phyloP scores from a whole-genome alignment of 495 filamentous ascomycete species.

The Penicillium odoratum region DNA sequence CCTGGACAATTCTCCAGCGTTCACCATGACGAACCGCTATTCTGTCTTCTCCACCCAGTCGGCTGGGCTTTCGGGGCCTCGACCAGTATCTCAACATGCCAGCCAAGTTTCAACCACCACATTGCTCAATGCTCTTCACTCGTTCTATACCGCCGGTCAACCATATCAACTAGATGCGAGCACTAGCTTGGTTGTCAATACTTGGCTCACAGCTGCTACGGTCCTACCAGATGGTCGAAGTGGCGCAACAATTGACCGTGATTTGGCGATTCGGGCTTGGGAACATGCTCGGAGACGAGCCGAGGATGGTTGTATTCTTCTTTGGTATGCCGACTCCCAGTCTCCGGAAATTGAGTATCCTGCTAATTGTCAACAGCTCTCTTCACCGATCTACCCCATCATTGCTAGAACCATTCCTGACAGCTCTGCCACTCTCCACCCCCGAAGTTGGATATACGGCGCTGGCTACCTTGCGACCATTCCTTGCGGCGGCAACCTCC shows the following conservation, averaged over 20 bases:
- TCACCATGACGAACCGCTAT: slow-evolving; percentile 74
- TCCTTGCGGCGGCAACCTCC: slow-evolving; percentile 82
- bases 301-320: slow-evolving; percentile 90
- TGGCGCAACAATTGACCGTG: slow-evolving; percentile 77
- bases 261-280: slow-evolving; percentile 83
- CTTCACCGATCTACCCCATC: slow-evolving; percentile 88
- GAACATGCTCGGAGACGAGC: slow-evolving; percentile 94
- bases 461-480: slow-evolving; percentile 76
- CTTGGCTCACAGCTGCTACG: slow-evolving; percentile 80
- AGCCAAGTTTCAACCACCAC: slow-evolving; percentile 88
- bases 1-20: slow-evolving; percentile 7
- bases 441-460: slow-evolving; percentile 73
- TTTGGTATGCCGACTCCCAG: slow-evolving; percentile 60
- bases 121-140: slow-evolving; percentile 87
- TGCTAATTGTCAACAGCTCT: slow-evolving; percentile 53
- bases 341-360: neutral
- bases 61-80: slow-evolving; percentile 50
- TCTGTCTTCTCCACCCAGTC: slow-evolving; percentile 84
- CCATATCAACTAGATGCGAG: slow-evolving; percentile 87
- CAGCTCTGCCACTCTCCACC: slow-evolving; percentile 73
- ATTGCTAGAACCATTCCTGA: slow-evolving; percentile 76
- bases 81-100: slow-evolving; percentile 62
- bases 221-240: slow-evolving; percentile 61
- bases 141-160: slow-evolving; percentile 75
- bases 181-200: slow-evolving; percentile 91